Base-by-base conservation (phyloP, 345 rosid species). In the Hevea brasiliensis region DNA sequence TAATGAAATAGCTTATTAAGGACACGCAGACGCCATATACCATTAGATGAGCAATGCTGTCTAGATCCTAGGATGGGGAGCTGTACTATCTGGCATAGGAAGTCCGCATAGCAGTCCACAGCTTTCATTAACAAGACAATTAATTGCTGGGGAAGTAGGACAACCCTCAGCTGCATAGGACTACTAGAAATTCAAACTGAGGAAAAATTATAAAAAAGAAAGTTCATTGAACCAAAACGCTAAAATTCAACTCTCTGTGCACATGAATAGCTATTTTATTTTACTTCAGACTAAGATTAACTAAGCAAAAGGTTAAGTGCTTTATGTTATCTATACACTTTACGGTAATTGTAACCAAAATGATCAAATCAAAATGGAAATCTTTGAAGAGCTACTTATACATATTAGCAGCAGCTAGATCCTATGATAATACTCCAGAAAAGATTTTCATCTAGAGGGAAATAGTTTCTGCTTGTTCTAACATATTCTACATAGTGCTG, bases 91-190 rank as follows among this genome's bases (percentile, higher is more conserved):
- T 68, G 50, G 69, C 71, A 65, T 45, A 64, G 66, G 77, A 74
- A 72, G 63, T 82, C 75, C 56, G 67, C 78, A 73, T 61, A 77
- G 77, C 68, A 68, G 79, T 67, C 80, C 79, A 65, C 69, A 67
- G 79, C 77, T 60, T 79, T 69, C 74, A 72, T 23, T 32, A 76
- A 67, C 60, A 76, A 59, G 55, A 63, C 29, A 65, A 72, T 7
- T 71, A 69, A 68, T 48, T 61, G 65, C 51, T 44, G 72, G 57
- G 70, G 79, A 54, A 66, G 67, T 44, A 63, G 57, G 63, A 57
- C 68, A 76, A 60, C 48, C 59, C 69, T 77, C 81, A 23, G 74
- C 81, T 59, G 81, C 77, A 76, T 67, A 53, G 76, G 70, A 78
- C 84, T 74, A 77, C 14, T 61, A 60, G 75, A 82, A 64, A 48